Percentiles rank a stretch among this genome's conserved stretches.
phyloP scores from a whole-genome alignment of 331 rosid species.

The Phaseolus coccineus region DNA sequence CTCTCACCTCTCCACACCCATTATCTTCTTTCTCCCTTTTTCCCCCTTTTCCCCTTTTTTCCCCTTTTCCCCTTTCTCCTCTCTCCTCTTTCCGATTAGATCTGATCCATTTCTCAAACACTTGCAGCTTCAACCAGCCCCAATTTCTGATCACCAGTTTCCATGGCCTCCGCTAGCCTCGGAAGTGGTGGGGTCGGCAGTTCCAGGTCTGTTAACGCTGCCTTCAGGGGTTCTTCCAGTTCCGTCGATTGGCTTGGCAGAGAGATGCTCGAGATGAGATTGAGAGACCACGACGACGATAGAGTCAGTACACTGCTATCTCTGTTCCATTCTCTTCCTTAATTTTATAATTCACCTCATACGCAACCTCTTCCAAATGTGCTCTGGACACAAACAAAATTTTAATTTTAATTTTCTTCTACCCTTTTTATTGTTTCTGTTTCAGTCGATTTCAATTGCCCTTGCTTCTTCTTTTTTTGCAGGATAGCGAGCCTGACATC shows the following conservation, averaged over 20 bases:
- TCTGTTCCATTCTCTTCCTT: neutral
- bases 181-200: conserved; percentile 91
- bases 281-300: conserved; percentile 76
- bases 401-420: no score
- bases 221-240: conserved; percentile 80
- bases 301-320: conserved; percentile 45
- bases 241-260: conserved; percentile 97
- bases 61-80: neutral
- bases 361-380: no score
- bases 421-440: no score
- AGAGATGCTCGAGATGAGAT: conserved; percentile 93
- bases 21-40: no score
- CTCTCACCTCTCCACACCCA: conserved; percentile 2
- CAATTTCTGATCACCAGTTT: no score
- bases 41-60: neutral
- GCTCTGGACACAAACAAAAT: no score
- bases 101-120: conserved; percentile 9
- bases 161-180: conserved; percentile 88
- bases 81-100: neutral
- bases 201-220: conserved; percentile 86
- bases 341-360: no score
- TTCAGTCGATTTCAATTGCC: neutral
- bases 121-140: no score
- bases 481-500: conserved; percentile 91
- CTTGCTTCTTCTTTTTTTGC: conserved; percentile 33